Evolutionary conservation across 768 basidiomycete genomes (phyloP).

Genomic region (Amanita fuliginea): DNA sequence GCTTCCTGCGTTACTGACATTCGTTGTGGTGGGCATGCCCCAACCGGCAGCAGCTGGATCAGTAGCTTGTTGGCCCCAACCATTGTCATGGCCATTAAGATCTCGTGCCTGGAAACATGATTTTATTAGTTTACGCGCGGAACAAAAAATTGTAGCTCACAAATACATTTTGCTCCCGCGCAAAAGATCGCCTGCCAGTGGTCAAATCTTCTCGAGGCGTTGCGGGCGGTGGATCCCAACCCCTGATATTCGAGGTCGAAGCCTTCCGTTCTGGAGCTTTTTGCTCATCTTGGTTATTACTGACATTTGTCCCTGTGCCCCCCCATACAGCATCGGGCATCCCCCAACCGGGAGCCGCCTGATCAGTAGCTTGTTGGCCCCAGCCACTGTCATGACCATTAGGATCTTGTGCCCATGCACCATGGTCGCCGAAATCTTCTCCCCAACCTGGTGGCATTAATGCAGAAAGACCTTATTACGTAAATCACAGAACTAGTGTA

Average conservation of each 20-base stretch:
- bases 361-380: background rate
- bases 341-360: background rate
- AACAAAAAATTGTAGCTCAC: background rate
- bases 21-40: background rate
- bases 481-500: background rate
- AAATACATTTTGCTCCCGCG: background rate
- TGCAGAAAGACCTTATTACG: background rate
- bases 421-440: background rate
- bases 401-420: background rate
- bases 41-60: background rate
- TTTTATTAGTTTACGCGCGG: background rate
- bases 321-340: background rate
- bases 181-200: background rate
- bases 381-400: background rate
- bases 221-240: background rate
- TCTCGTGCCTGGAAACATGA: background rate
- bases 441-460: background rate
- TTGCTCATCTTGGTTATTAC: background rate
- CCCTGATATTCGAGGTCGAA: background rate
- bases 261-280: background rate
- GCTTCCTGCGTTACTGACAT: background rate
- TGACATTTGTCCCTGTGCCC: background rate
- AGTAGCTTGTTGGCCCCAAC: background rate
- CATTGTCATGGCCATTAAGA: background rate
- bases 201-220: background rate